These are phyloP conservation scores for Trichoderma citrinoviride DNA, from an alignment of 2,329 filamentous ascomycete species.

Conservation along the genomic window DNA sequence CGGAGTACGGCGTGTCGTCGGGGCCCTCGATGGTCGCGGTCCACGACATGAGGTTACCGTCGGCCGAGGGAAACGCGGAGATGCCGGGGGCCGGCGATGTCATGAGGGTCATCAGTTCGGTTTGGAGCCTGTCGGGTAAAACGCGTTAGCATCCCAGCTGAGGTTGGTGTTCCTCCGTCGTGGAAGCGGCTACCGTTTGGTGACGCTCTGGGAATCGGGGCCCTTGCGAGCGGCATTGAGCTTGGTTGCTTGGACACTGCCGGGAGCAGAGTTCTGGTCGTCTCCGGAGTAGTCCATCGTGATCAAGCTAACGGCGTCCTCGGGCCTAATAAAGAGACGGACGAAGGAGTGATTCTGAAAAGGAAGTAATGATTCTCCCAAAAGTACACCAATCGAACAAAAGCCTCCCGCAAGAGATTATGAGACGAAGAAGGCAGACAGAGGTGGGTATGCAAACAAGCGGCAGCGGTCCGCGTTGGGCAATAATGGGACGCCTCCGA, in stretches of 20 bases:
- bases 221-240: constrained; percentile 55
- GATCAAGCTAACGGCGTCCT: background rate
- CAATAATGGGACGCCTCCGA: constrained; percentile 2
- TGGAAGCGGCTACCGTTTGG: constrained; percentile 60
- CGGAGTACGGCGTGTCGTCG: constrained; percentile 84
- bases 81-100: constrained; percentile 88
- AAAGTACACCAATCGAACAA: background rate
- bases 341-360: background rate
- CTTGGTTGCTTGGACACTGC: constrained; percentile 61
- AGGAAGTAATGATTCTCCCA: background rate
- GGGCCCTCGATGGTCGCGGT: constrained; percentile 91
- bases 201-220: constrained; percentile 69
- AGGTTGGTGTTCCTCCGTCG: background rate
- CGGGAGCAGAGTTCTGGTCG: constrained; percentile 65
- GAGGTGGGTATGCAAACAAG: constrained; percentile 13
- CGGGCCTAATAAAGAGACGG: background rate
- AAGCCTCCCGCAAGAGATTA: background rate
- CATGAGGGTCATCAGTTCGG: constrained; percentile 98
- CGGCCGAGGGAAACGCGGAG: constrained; percentile 87
- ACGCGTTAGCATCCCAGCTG: background rate
- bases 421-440: background rate
- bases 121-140: constrained; percentile 68
- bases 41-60: constrained; percentile 90
- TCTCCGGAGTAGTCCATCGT: constrained; percentile 49
- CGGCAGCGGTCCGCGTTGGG: constrained; percentile 19